Evolutionary conservation across 140 eudicot genomes (phyloP), one percentile per base, ranked within the genome.

Genomic region (Flaveria floridana): DNA sequence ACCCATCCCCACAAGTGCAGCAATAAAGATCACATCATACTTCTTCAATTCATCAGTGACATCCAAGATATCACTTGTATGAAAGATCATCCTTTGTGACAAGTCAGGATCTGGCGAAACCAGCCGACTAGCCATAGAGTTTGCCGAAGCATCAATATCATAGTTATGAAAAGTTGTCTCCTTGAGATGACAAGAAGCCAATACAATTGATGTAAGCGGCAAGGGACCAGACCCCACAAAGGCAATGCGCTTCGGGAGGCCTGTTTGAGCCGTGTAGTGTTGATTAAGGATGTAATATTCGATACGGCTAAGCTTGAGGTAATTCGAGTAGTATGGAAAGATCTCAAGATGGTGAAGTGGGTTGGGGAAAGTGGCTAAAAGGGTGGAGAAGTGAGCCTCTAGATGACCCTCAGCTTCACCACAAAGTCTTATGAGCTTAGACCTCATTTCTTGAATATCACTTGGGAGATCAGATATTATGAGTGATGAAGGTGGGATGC

Each of bases 141-240:
- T 94, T 12, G 99, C 99, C 7, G 70, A 55, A 28, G 73, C 82
- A 65, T 94, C 91, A 21, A 90, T 81, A 79, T 94, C 99, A 56
- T 85, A 94, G 85, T 94, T 94, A 82, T 90, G 90, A 71, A 94
- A 90, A 46, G 74, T 53, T 12, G 96, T 59, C 20, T 67, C 70
- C 14, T 68, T 80, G 30, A 94, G 88, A 81, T 94, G 96, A 53
- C 73, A 14, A 0, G 87, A 50, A 37, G 99, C 99, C 18, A 94
- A 42, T 3, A 88, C 94, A 7, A 90, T 85, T 0, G 99, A 90
- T 1, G 97, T 94, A 7, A 94, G 95, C 0, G 99, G 99, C 72
- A 94, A 89, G 0, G 99, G 97, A 42, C 99, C 99, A 0, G 99
- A 94, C 46, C 99, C 99, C 20, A 94, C 72, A 56, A 94, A 90